Evolutionary conservation across 2,329 filamentous ascomycete species (phyloP), one percentile per base, ranked within the genome.

Genomic region (Paraconiothyrium sp.): DNA sequence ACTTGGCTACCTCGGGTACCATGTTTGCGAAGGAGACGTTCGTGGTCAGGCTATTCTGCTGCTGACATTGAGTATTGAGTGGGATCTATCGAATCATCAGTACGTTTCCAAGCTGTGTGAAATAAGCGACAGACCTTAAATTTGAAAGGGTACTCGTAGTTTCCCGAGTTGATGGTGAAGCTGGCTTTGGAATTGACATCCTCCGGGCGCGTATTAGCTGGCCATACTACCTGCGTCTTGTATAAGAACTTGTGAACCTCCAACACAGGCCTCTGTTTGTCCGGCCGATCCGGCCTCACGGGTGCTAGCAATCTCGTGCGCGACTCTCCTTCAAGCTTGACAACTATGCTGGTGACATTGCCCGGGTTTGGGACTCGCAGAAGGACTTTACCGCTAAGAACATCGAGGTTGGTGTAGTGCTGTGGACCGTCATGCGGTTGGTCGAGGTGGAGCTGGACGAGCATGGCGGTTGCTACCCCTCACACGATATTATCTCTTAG

Each of bases 311-410:
- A 79, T 47, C 90, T 85, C 5, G 91, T 94, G 64, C 85, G 85
- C 51, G 89, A 89, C 79, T 95, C 91, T 68, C 92, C 92, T 75
- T 95, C 92, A 35, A 95, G 86, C 82, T 95, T 95, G 72, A 94
- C 91, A 41, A 92, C 84, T 65, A 95, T 89, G 43, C 77, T 79
- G 59, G 78, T 79, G 35, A 86, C 76, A 66, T 81, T 82, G 57
- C 78, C 80, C 24, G 79, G 78, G 67, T 78, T 83, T 7, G 76
- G 72, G 22, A 80, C 78, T 41, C 81, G 74, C 49, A 86, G 69
- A 9, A 80, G 62, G 27, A 86, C 81, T 60, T 78, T 78, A 57
- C 92, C 92, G 34, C 83, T 84, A 62, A 95, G 85, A 63, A 86
- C 81, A 78, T 94, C 92, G 70, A 94, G 88, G 74, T 94, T 94